Conservation (phyloP, 2,329 filamentous ascomycete genomes). For the Dryadomyces quercus-mongolicae region DNA sequence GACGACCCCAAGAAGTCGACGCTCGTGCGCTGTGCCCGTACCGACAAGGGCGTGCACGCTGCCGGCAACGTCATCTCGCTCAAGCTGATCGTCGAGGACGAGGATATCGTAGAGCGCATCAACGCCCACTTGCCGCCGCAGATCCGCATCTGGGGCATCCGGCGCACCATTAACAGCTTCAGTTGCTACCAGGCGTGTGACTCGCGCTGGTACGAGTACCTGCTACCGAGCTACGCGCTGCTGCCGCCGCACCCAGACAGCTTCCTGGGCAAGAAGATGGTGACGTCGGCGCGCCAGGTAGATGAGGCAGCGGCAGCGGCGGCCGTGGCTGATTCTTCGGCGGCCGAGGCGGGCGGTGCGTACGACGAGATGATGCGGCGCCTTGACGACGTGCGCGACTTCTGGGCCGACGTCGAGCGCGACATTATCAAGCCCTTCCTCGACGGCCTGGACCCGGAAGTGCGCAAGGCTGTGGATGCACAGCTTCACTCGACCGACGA, state of each 20-base stretch:
- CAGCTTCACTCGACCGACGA: conserved; percentile 38
- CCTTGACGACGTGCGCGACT: conserved; percentile 66
- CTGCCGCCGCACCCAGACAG: conserved; percentile 84
- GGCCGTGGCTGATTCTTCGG: not conserved
- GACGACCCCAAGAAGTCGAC: conserved; percentile 95
- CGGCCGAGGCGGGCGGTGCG: conserved; percentile 46
- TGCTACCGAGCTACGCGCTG: conserved; percentile 87
- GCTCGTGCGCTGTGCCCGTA: conserved; percentile 84
- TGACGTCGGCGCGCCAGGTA: conserved; percentile 51
- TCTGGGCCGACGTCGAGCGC: conserved; percentile 76
- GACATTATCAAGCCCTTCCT: conserved; percentile 64
- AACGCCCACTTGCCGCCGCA: conserved; percentile 75
- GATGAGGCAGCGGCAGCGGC: conserved; percentile 47
- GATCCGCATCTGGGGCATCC: conserved; percentile 90
- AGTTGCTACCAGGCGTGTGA: conserved; percentile 93
- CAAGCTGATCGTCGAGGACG: conserved; percentile 91
- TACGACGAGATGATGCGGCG: conserved; percentile 55
- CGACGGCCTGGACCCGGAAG: conserved; percentile 48
- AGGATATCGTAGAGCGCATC: conserved; percentile 79
- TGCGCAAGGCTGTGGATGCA: conserved; percentile 49
- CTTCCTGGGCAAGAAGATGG: conserved; percentile 71
- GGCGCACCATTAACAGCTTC: conserved; percentile 80
- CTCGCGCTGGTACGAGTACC: conserved; percentile 92
- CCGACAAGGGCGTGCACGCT: conserved; percentile 94
- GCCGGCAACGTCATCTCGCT: conserved; percentile 90